Conservation (phyloP, 306 rosid genomes). For the Potentilla sterilis region DNA sequence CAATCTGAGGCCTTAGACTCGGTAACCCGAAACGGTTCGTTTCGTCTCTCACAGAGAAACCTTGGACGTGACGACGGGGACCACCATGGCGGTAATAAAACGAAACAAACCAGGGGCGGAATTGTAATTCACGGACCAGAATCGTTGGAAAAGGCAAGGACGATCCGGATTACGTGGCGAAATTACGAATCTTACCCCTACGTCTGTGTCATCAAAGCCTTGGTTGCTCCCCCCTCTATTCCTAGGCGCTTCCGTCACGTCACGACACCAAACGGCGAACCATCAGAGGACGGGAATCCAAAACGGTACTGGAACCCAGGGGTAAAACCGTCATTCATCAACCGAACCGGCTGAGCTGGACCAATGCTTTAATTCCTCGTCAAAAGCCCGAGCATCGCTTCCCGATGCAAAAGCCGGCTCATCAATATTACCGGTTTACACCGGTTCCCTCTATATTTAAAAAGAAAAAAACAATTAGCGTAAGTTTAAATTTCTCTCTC, state of each 20-base stretch:
- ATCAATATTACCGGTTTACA: slow-evolving; percentile 6
- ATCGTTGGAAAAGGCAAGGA: background rate
- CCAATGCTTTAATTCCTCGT: background rate
- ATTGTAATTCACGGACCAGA: background rate
- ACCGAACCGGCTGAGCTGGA: slow-evolving; percentile 1
- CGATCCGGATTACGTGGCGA: background rate
- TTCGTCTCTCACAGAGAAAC: background rate
- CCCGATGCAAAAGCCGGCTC: slow-evolving; percentile 54
- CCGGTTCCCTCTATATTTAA: too few species aligned
- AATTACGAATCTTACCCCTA: slow-evolving; percentile 6
- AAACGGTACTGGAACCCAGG: slow-evolving; percentile 10
- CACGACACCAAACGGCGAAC: slow-evolving; percentile 15
- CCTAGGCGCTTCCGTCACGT: slow-evolving; percentile 49
- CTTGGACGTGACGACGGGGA: background rate
- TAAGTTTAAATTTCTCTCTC: background rate
- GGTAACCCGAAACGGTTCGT: background rate
- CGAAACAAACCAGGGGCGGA: too few species aligned
- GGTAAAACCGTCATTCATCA: slow-evolving; percentile 39
- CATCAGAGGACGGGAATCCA: background rate
- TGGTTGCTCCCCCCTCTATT: background rate
- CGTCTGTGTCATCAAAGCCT: background rate
- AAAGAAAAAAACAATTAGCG: too few species aligned
- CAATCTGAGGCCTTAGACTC: background rate
- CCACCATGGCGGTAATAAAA: background rate
- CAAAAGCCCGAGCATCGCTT: slow-evolving; percentile 27